phyloP scores from a whole-genome alignment of 129 eudicot genomes.

The Arctium lappa region DNA sequence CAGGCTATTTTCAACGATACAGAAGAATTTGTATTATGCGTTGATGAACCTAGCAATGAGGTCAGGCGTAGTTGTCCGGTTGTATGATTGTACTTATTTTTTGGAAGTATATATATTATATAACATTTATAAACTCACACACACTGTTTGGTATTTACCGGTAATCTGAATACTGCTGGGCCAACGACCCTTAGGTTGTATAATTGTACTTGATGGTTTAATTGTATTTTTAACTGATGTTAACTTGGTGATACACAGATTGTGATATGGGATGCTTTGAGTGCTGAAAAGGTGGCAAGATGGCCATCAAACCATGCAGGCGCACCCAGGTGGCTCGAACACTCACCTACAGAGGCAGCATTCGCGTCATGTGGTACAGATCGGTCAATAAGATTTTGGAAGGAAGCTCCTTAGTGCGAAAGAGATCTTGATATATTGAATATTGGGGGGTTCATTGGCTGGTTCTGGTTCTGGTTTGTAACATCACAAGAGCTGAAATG shows the following conservation, averaged over 20 bases:
- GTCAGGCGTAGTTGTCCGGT: slow-evolving; percentile 26
- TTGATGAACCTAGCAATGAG: slow-evolving; percentile 86
- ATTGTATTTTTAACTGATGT: not conserved
- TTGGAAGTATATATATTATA: not conserved
- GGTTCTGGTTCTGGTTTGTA: slow-evolving; percentile 5
- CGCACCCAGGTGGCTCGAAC: slow-evolving; percentile 82
- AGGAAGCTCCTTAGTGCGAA: slow-evolving; percentile 43
- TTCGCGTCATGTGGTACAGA: slow-evolving; percentile 74
- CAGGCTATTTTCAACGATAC: slow-evolving; percentile 84
- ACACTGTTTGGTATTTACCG: not conserved
- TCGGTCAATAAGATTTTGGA: slow-evolving; percentile 76
- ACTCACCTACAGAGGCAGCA: slow-evolving; percentile 74
- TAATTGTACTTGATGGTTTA: not conserved
- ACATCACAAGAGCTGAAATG: not conserved
- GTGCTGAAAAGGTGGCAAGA: slow-evolving; percentile 72
- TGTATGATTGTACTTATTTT: not conserved
- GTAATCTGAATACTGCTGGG: not conserved
- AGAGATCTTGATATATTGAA: not conserved
- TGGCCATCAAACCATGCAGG: slow-evolving; percentile 80
- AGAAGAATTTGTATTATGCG: slow-evolving; percentile 65
- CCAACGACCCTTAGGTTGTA: not conserved
- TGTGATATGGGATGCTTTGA: slow-evolving; percentile 86
- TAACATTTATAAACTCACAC: not conserved
- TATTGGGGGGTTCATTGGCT: not conserved
- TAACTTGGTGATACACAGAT: slow-evolving; percentile 36